phyloP scores from a whole-genome alignment of 345 rosid species.

The Lagerstroemia speciosa region DNA sequence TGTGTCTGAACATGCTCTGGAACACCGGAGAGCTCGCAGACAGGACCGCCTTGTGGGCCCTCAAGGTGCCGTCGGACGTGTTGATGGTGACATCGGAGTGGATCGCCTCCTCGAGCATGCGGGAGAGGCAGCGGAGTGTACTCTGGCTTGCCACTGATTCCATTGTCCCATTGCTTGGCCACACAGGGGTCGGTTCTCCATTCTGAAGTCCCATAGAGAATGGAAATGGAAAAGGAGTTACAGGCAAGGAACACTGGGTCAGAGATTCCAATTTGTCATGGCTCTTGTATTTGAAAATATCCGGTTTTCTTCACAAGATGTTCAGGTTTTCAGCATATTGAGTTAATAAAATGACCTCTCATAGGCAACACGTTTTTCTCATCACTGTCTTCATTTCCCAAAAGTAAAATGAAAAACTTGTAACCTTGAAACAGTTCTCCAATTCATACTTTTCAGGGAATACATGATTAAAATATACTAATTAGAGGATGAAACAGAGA shows the following conservation, averaged over 20 bases:
- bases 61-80: slow-evolving; percentile 63
- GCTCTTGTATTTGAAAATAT: no score
- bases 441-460: neutral
- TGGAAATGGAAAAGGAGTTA: neutral
- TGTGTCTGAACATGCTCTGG: slow-evolving; percentile 78
- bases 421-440: no score
- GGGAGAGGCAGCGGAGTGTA: slow-evolving; percentile 64
- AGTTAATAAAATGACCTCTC: neutral
- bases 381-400: neutral
- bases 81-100: slow-evolving; percentile 68
- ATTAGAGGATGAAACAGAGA: neutral
- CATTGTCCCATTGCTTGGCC: slow-evolving; percentile 62
- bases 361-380: neutral
- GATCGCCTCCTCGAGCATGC: slow-evolving; percentile 78
- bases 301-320: no score
- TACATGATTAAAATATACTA: neutral
- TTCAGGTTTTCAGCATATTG: no score
- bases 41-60: slow-evolving; percentile 81
- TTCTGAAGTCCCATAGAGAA: slow-evolving; percentile 32
- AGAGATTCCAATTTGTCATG: neutral
- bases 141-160: slow-evolving; percentile 50
- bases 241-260: neutral
- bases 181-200: slow-evolving; percentile 54
- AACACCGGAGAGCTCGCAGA: slow-evolving; percentile 86
- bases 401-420: no score